Conservation (phyloP, 2,329 filamentous ascomycete genomes). For the Onygenales sp. region DNA sequence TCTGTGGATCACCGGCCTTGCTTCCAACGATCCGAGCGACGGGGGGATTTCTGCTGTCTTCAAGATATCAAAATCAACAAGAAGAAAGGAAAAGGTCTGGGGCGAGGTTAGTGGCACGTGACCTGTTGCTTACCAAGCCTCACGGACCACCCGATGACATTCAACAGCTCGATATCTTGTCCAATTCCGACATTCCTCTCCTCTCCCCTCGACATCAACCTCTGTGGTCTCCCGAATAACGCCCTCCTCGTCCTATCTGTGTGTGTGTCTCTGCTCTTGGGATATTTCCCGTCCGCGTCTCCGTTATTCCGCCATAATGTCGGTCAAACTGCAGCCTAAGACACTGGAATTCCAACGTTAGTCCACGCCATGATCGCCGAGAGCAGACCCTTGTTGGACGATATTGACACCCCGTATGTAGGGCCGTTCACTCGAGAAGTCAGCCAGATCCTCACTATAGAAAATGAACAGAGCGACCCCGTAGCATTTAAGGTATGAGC, state of each 20-base stretch:
- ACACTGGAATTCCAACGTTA: conserved; percentile 90
- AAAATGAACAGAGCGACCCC: conserved; percentile 48
- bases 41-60: too few relatives aligned
- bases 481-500: conserved; percentile 53
- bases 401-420: conserved; percentile 23
- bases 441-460: conserved; percentile 50
- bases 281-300: background rate
- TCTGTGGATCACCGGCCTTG: too few relatives aligned
- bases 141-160: too few relatives aligned
- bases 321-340: conserved; percentile 81
- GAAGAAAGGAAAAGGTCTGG: too few relatives aligned
- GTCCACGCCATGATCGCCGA: conserved; percentile 15
- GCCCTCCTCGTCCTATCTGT: background rate
- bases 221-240: too few relatives aligned
- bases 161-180: background rate
- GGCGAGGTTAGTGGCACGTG: too few relatives aligned
- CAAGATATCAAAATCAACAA: too few relatives aligned
- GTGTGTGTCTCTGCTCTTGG: background rate
- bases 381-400: conserved; percentile 3
- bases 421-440: conserved; percentile 57
- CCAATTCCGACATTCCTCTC: background rate
- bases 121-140: too few relatives aligned
- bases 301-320: conserved; percentile 53
- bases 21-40: too few relatives aligned
- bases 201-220: background rate